Base-by-base conservation (phyloP, 768 basidiomycete genomes). In the Xerocomus brunneocitrinus region DNA sequence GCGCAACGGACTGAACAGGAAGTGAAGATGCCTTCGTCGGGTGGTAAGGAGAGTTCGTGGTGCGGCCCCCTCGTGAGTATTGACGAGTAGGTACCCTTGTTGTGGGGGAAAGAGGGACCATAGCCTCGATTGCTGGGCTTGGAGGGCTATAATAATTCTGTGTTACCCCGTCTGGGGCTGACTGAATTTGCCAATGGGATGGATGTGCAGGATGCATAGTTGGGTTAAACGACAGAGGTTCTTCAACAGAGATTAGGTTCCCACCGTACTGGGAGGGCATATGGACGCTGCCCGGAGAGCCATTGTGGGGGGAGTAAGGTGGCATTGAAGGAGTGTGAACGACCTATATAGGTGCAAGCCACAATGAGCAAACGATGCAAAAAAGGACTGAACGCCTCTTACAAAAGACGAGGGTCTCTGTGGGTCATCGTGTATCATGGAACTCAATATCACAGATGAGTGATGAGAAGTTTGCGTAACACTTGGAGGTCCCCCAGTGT, bases 21-120 rank as follows among this genome's bases (percentile, higher is more conserved):
- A 47, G 8, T 4, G 61, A 58, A 3, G 25, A 34, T 12, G 54
- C 25, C 16, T 50, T 54, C 13, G 2, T 34, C 0, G 41, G 13
- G 2, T 0, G 34, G 22, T 24, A n/a, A 12, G 42, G 36, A 14
- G 39, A 30, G 22, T 8, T 35, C 3, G 28, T 1, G 8, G 47
- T 34, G 16, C 5, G 49, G 24, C 4, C 5, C 8, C 3, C 12
- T 12, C 25, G 39, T 32, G 49, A 6, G n/a, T 25, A 31, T 38
- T 1, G 35, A 27, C 3, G 35, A 7, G 24, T 13, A 5, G 30
- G 19, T 2, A 10, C 24, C 12, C 27, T 30, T 9, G 22, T 1
- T 4, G 1, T 14, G 2, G 25, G 1, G 0, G 3, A 9, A n/a
- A 2, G 9, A 35, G 19, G 14, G 31, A 7, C 27, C 27, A 4